Percentiles rank a stretch among this genome's conserved stretches.
phyloP scores from a whole-genome alignment of 257 asterid genomes.

The Avicennia marina region DNA sequence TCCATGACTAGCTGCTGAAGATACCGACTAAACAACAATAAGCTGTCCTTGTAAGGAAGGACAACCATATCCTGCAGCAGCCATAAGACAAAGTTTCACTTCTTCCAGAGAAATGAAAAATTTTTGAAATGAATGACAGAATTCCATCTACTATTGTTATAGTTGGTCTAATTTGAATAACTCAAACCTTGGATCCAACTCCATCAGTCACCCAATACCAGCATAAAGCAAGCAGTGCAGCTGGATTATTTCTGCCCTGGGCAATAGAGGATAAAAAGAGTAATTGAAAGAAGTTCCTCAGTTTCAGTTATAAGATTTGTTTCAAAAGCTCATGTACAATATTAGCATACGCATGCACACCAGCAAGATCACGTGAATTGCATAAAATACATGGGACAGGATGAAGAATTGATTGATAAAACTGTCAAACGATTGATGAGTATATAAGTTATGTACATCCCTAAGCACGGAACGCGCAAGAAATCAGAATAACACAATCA shows the following conservation, averaged over 20 bases:
- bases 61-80: slow-evolving; percentile 95
- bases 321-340: background rate
- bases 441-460: no score
- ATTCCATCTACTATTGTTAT: slow-evolving; percentile 1
- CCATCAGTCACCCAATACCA: slow-evolving; percentile 99
- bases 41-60: slow-evolving; percentile 98
- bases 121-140: slow-evolving; percentile 1
- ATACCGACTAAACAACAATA: slow-evolving; percentile 87
- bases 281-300: slow-evolving; percentile 5
- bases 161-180: slow-evolving; percentile 18
- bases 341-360: background rate
- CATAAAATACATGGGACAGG: background rate
- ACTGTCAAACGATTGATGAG: slow-evolving; percentile 3
- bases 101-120: background rate
- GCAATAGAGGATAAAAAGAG: slow-evolving; percentile 12
- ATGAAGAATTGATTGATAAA: background rate
- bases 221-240: slow-evolving; percentile 89
- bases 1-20: slow-evolving; percentile 99
- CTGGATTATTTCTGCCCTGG: slow-evolving; percentile 87
- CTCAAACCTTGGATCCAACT: slow-evolving; percentile 82
- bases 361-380: background rate
- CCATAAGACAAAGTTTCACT: slow-evolving; percentile 8
- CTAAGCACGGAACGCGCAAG: no score
- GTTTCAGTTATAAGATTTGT: background rate
- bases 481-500: slow-evolving; percentile 11